Percentiles rank a stretch among this genome's conserved stretches.
Evolutionary conservation across 345 rosid genomes (phyloP).

Genomic region (Acer campestre): DNA sequence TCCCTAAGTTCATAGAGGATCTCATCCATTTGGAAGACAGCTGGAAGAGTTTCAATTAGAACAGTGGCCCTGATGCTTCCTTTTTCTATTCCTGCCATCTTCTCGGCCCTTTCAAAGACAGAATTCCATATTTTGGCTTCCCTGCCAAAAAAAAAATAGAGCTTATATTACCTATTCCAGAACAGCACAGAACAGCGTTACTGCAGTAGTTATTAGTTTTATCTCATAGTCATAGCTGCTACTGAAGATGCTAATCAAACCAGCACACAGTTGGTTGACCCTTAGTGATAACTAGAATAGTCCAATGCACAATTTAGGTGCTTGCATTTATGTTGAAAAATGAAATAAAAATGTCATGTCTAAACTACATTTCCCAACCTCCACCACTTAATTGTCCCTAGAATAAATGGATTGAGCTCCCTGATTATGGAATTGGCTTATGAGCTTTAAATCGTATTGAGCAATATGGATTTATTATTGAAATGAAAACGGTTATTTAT

Average conservation of each 20-base stretch:
- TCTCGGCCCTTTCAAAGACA: conserved; percentile 87
- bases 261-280: background rate
- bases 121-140: conserved; percentile 94
- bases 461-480: no score
- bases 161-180: background rate
- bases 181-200: background rate
- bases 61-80: conserved; percentile 93
- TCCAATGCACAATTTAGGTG: background rate
- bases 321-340: no score
- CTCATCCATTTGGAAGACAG: conserved; percentile 95
- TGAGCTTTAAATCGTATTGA: no score
- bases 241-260: background rate
- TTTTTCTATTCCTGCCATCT: conserved; percentile 73
- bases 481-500: background rate
- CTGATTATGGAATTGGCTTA: no score
- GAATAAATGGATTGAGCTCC: no score
- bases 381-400: no score
- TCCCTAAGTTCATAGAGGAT: conserved; percentile 82
- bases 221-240: background rate
- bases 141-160: conserved; percentile 44
- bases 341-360: background rate
- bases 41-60: conserved; percentile 85
- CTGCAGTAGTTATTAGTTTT: background rate
- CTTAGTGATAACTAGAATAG: background rate
- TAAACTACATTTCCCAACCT: background rate